These are phyloP conservation scores for Leccinum pallidistipes DNA, from an alignment of 1,284 basidiomycete species.

Conservation along the genomic window DNA sequence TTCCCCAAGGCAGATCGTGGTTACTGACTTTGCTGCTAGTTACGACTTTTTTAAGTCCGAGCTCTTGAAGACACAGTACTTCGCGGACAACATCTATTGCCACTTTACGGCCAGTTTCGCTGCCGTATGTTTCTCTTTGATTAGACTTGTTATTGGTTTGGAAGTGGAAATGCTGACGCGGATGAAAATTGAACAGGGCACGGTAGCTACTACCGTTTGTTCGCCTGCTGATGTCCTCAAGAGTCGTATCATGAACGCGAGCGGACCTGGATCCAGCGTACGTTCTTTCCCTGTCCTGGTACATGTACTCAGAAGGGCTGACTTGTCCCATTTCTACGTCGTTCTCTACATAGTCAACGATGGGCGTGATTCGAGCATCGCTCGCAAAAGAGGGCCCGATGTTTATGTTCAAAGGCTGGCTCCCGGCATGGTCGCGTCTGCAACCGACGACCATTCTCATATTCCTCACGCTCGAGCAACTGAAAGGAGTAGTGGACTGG, in stretches of 20 bases:
- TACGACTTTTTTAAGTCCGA: constrained; percentile 91
- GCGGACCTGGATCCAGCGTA: constrained; percentile 74
- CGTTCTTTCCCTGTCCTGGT: constrained; percentile 25
- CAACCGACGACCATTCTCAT: constrained; percentile 86
- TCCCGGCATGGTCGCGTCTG: constrained; percentile 81
- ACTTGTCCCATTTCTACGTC: not conserved
- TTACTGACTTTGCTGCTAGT: constrained; percentile 37
- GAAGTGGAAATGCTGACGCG: not conserved
- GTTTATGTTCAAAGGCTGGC: constrained; percentile 94
- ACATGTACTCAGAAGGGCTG: not conserved
- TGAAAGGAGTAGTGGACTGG: constrained; percentile 28
- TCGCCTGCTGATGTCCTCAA: constrained; percentile 92
- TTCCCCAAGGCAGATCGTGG: not conserved
- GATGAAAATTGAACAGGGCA: constrained; percentile 53
- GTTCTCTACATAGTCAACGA: constrained; percentile 55
- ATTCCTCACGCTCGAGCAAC: constrained; percentile 70
- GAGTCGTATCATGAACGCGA: constrained; percentile 89
- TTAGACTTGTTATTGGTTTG: not conserved
- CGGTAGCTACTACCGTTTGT: constrained; percentile 91
- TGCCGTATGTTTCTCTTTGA: constrained; percentile 52
- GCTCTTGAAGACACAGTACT: constrained; percentile 66
- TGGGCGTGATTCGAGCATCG: constrained; percentile 70
- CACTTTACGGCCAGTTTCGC: constrained; percentile 87
- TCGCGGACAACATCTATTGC: constrained; percentile 77
- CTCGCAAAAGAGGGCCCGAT: constrained; percentile 79